Conservation (phyloP, 805 yeast species). For the Metschnikowia anglica region DNA sequence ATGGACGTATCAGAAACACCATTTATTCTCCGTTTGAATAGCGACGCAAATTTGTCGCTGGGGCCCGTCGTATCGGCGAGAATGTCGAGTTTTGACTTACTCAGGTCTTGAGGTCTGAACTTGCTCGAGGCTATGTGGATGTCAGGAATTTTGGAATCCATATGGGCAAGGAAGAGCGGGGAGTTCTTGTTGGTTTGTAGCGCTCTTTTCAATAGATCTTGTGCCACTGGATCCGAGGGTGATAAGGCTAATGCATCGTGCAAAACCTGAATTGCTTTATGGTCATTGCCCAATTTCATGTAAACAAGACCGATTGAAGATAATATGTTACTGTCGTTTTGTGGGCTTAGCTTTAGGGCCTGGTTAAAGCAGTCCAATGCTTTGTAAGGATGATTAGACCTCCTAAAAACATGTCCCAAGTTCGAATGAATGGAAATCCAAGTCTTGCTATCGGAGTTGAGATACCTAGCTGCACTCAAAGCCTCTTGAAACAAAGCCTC, state of each 20-base stretch:
- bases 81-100: not conserved
- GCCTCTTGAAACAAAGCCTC: constrained; percentile 73
- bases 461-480: constrained; percentile 59
- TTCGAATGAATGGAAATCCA: constrained; percentile 85
- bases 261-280: constrained; percentile 69
- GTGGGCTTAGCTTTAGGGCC: constrained; percentile 66
- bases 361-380: constrained; percentile 75
- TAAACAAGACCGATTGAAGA: constrained; percentile 84
- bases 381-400: constrained; percentile 57
- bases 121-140: constrained; percentile 3
- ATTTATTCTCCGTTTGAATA: constrained; percentile 23
- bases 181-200: constrained; percentile 52
- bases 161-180: constrained; percentile 13
- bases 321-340: constrained; percentile 67
- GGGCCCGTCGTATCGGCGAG: constrained; percentile 13
- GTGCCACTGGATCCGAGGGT: constrained; percentile 81
- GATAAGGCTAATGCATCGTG: constrained; percentile 79
- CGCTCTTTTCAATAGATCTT: constrained; percentile 79
- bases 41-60: constrained; percentile 24
- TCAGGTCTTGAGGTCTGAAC: constrained; percentile 2
- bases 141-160: constrained; percentile 16
- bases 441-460: constrained; percentile 76
- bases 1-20: constrained; percentile 5
- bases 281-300: constrained; percentile 61
- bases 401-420: constrained; percentile 83